Base-by-base conservation (phyloP, 805 yeast genomes). In the Starmerella gropengiesseri region DNA sequence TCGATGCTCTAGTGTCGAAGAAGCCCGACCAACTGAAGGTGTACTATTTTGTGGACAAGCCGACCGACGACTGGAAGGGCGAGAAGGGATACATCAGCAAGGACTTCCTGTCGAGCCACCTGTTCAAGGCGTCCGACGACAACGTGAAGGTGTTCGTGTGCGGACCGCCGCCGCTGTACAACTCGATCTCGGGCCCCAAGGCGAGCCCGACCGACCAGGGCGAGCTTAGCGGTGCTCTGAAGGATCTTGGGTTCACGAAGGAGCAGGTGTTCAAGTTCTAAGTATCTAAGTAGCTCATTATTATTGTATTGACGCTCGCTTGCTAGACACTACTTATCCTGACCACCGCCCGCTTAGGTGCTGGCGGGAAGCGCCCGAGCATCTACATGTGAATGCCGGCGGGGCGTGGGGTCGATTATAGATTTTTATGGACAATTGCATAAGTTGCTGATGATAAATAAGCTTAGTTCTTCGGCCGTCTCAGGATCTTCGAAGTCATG, bases 131-230 rank as follows among this genome's bases (percentile, higher is more conserved):
- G 27, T 57, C 71, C 17, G 70, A 65, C 38, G 81, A 75, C 45
- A 74, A 78, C 63, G 68, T 74, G 56, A 81, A 79, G 59, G 73
- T 87, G 45, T 89, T 82, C 55, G 81, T 89, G 44, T 91, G 98
- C 65, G 98, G 98, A 44, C 98, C 98, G 47, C 94, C 95, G 58
- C 81, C 82, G 31, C 71, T 91, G 61, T 83, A 83, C 78, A 71
- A 80, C 43, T 86, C 94, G 45, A 58, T 86, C 53, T 83, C 95
- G 21, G 98, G 98, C 59, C 62, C 64, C 55, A 89, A 89, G 74
- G 70, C 66, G 36, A 77, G 91, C 40, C 93, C 95, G 55, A 56
- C 78, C 43, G 96, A 87, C 60, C 98, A 91, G 71, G 98, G 98
- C 66, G 95, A 83, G 66, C 74, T 91, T 45, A 69, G 78, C 22